Percentiles rank a stretch among this genome's conserved stretches.
Evolutionary conservation across 257 asterid genomes (phyloP).

Genomic region (Solanum gandarillasii): DNA sequence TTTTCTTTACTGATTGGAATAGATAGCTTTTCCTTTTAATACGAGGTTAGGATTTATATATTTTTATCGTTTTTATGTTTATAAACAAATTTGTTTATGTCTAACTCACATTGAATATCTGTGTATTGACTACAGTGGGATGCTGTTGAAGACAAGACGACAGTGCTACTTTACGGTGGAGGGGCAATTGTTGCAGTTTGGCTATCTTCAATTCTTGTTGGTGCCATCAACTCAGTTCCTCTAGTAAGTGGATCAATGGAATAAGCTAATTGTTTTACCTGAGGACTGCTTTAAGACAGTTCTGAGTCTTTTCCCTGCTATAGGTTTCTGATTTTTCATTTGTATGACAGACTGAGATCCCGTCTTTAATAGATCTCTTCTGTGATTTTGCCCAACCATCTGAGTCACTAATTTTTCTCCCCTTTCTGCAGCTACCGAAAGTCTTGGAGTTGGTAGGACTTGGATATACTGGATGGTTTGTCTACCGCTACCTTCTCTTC

Average conservation of each 20-base stretch:
- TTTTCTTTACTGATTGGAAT: neutral
- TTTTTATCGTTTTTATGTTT: neutral
- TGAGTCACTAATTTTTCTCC: neutral
- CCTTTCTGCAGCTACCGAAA: conserved; percentile 71
- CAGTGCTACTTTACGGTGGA: conserved; percentile 50
- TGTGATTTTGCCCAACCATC: neutral
- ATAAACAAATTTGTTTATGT: neutral
- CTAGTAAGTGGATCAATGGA: conserved; percentile 44
- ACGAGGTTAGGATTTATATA: neutral
- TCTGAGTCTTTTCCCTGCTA: neutral
- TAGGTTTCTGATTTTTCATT: neutral
- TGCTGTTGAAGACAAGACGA: conserved; percentile 63
- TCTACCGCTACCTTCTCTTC: conserved; percentile 95
- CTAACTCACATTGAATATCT: neutral
- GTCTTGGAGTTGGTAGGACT: conserved; percentile 92
- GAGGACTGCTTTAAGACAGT: neutral
- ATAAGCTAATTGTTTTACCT: neutral
- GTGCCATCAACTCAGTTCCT: conserved; percentile 88
- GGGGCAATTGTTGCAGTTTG: conserved; percentile 65
- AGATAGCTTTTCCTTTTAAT: neutral
- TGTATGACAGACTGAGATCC: neutral
- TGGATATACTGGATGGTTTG: conserved; percentile 98
- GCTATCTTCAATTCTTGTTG: conserved; percentile 68
- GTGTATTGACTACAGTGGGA: conserved; percentile 58
- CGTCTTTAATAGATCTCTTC: neutral